Base-by-base conservation (phyloP, 257 asterid species). In the Knoxia roxburghii region DNA sequence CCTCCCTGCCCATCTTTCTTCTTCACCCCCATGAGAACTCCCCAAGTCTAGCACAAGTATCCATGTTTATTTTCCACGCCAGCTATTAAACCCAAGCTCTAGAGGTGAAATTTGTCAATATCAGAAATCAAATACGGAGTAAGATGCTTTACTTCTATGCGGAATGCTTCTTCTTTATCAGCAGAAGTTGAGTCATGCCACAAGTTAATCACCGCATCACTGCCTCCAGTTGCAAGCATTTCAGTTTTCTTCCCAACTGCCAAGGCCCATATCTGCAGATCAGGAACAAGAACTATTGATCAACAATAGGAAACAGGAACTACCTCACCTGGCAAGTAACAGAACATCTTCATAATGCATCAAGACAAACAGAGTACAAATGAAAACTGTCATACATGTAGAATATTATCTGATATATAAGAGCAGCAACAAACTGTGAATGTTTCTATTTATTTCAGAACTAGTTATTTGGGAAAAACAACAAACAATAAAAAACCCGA, bases 161-260 rank as follows among this genome's bases (percentile, higher is more conserved):
- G 95, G 57, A 88, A 94, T 72, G 90, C 95, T 83, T 85, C 97
- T 83, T 88, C 96, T 76, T 84, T 86, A 24, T 94, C 99, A 20
- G 76, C 86, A 67, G 91, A 84, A 7, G 99, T 94, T n/a, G 93
- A 94, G 76, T 94, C 99, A 1, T 87, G 91, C 99, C 99, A 94
- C 82, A 94, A 78, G 77, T 87, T 90, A 73, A 94, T 82, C 45
- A 90, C 91, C 63, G 96, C 96, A 80, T 90, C 99, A 68, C 88
- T 86, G 12, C 99, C 96, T 53, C 99, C 99, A 5, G 99, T 90
- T 27, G 91, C 96, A 76, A 94, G 81, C 96, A 94, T 79, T 79
- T 94, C 97, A 52, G 99, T 90, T 78, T 80, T 75, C 87, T 83
- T 90, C 65, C 99, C 96, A 56, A 94, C 73, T 61, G 97, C 96